Conservation (phyloP, 2,329 filamentous ascomycete species). For the Amesomyces nigricolor region DNA sequence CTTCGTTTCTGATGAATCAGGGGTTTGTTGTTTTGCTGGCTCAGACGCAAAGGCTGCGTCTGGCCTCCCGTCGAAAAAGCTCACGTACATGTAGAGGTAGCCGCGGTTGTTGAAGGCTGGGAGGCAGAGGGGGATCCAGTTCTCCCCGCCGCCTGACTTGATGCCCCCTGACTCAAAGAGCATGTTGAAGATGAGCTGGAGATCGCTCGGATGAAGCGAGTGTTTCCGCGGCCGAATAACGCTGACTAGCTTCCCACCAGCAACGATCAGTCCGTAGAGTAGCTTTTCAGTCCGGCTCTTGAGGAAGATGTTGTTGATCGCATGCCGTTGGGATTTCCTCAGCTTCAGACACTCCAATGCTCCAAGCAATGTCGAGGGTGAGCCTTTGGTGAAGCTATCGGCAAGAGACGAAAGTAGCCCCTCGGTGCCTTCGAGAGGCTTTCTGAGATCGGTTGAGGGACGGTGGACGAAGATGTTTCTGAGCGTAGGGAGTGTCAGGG, state of each 20-base stretch:
- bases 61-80: conserved; percentile 68
- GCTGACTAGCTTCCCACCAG: conserved; percentile 86
- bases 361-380: conserved; percentile 79
- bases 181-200: conserved; percentile 99
- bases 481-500: conserved; percentile 80
- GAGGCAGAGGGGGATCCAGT: conserved; percentile 93
- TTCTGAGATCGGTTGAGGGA: conserved; percentile 87
- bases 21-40: conserved; percentile 27
- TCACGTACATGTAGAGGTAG: conserved; percentile 98
- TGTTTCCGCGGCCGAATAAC: conserved; percentile 92
- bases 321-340: conserved; percentile 76
- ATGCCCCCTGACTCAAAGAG: conserved; percentile 91
- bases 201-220: conserved; percentile 88
- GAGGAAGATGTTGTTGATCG: conserved; percentile 82
- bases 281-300: conserved; percentile 72
- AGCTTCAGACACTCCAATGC: conserved; percentile 91
- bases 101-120: conserved; percentile 96
- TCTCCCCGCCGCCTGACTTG: conserved; percentile 85
- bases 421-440: conserved; percentile 87
- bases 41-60: conserved; percentile 40
- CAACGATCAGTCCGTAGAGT: conserved; percentile 89
- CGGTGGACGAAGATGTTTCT: conserved; percentile 82
- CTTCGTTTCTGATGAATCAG: conserved; percentile 1
- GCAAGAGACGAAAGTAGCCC: conserved; percentile 83
- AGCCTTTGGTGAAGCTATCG: conserved; percentile 90